phyloP scores from a whole-genome alignment of 75 land plant genomes.

The Larix kaempferi region DNA sequence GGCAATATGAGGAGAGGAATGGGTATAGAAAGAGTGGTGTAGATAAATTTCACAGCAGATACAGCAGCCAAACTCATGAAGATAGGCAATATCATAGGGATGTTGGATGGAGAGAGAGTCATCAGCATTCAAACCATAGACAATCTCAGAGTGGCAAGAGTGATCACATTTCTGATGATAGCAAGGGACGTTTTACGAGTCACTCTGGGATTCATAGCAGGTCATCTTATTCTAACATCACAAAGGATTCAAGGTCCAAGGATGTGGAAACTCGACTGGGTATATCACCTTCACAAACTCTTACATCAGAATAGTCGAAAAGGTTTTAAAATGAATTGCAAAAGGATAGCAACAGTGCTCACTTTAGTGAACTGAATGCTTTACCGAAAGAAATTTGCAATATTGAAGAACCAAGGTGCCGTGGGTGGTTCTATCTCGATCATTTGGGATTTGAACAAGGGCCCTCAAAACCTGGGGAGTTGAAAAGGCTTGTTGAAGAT shows the following conservation, averaged over 20 bases:
- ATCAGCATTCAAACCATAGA: too few species aligned
- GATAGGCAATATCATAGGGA: slow-evolving; percentile 3
- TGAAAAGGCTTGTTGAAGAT: slow-evolving; percentile 53
- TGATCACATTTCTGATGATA: too few species aligned
- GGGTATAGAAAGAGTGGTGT: slow-evolving; percentile 3
- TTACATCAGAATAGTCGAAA: not conserved
- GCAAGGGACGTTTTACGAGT: too few species aligned
- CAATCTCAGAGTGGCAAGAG: too few species aligned
- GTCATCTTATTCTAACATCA: not conserved
- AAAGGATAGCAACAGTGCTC: not conserved
- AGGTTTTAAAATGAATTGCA: not conserved
- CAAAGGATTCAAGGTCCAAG: slow-evolving; percentile 13
- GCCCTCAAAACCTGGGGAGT: slow-evolving; percentile 54
- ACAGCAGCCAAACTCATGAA: not conserved
- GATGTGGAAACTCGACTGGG: slow-evolving; percentile 12
- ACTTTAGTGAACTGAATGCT: not conserved
- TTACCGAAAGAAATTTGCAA: not conserved
- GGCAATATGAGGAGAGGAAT: slow-evolving; percentile 8
- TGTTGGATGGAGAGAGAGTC: too few species aligned
- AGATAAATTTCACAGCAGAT: not conserved
- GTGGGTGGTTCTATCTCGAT: slow-evolving; percentile 77
- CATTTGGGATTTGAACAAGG: slow-evolving; percentile 56
- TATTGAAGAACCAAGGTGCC: slow-evolving; percentile 17
- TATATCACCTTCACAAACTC: slow-evolving; percentile 10
- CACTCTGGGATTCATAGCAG: not conserved